phyloP scores from a whole-genome alignment of 257 asterid species.

The Solanum etuberosum region DNA sequence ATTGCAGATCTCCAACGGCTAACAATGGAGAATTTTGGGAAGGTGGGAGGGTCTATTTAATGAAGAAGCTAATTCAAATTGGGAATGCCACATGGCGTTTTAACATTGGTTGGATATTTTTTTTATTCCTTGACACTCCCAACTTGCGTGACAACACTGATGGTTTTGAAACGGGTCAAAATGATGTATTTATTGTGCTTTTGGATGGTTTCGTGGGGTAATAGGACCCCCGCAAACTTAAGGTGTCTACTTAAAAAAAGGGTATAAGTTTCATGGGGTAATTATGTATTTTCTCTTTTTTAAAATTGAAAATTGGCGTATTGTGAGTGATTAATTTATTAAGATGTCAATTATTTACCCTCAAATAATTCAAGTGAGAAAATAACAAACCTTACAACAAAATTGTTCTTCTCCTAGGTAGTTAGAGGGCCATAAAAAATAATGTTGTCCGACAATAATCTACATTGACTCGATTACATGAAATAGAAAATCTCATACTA shows the following conservation, averaged over 20 bases:
- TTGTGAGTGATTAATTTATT: too few species aligned
- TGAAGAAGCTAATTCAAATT: not conserved
- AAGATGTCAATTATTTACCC: too few species aligned
- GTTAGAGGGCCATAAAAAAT: too few species aligned
- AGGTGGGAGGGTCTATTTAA: not conserved
- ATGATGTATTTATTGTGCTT: not conserved
- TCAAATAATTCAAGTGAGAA: too few species aligned
- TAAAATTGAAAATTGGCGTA: too few species aligned
- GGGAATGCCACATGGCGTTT: not conserved
- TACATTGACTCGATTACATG: too few species aligned
- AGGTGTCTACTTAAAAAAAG: not conserved
- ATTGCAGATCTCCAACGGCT: not conserved
- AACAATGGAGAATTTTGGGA: not conserved
- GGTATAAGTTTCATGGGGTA: not conserved
- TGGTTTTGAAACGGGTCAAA: not conserved
- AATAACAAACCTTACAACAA: too few species aligned
- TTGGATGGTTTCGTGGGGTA: not conserved
- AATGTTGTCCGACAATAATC: too few species aligned
- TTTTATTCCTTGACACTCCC: not conserved
- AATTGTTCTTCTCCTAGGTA: too few species aligned
- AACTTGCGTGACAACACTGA: not conserved
- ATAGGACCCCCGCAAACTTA: not conserved
- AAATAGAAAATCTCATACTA: too few species aligned
- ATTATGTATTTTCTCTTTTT: not conserved
- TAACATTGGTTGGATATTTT: not conserved